These are phyloP conservation scores for Monilinia laxa DNA, from an alignment of 2,329 filamentous ascomycete species.

Conservation along the genomic window DNA sequence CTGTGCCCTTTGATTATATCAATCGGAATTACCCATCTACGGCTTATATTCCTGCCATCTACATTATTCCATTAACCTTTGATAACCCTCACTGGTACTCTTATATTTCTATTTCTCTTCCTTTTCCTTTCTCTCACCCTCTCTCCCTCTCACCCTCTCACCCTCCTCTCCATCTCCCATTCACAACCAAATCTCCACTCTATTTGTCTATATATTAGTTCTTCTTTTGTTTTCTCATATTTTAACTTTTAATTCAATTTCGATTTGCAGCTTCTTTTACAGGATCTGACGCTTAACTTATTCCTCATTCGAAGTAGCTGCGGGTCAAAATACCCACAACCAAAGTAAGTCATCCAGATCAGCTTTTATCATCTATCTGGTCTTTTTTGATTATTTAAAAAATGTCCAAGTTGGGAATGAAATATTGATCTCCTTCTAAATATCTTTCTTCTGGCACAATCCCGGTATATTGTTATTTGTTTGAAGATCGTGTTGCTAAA, in stretches of 20 bases:
- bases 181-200: too few species aligned
- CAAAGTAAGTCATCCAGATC: slow-evolving; percentile 21
- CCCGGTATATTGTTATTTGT: slow-evolving; percentile 11
- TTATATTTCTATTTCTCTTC: too few species aligned
- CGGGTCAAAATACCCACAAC: slow-evolving; percentile 23
- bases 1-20: too few species aligned
- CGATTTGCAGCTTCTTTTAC: slow-evolving; percentile 13
- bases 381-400: background rate
- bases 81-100: too few species aligned
- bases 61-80: slow-evolving; percentile 1
- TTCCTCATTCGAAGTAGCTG: slow-evolving; percentile 24
- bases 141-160: too few species aligned
- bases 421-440: background rate
- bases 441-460: background rate
- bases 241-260: slow-evolving; percentile 7
- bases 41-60: background rate
- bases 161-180: too few species aligned
- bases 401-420: slow-evolving; percentile 1
- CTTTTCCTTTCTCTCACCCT: too few species aligned
- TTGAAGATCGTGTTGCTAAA: slow-evolving; percentile 1
- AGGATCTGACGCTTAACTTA: slow-evolving; percentile 13
- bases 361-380: slow-evolving; percentile 8
- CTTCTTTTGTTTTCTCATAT: background rate
- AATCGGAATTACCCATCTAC: background rate
- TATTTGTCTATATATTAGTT: too few species aligned